Base-by-base conservation (phyloP, 768 basidiomycete genomes). In the Psilocybe subaeruginosa region DNA sequence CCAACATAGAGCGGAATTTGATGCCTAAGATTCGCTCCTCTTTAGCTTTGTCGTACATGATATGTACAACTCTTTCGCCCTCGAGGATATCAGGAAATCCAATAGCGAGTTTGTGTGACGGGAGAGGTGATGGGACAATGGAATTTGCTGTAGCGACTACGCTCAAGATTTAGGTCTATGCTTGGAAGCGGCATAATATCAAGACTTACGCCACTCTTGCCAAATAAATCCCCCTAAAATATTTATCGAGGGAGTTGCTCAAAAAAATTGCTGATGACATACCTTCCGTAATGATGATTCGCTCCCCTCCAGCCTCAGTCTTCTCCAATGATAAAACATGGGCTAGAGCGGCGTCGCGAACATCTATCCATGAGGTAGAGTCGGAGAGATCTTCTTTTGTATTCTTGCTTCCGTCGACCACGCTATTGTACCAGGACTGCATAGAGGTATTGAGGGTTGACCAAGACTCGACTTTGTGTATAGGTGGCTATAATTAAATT, bases 281-380 rank as follows among this genome's bases (percentile, higher is more conserved):
- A 70, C 79, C 76, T 3, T 69, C 73, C 19, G 70, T 72, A 45
- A 84, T 64, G 66, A 89, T 77, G 66, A 89, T 81, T 41, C 89
- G 76, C 56, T 89, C 77, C 1, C 84, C 83, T 3, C 33, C 81
- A 0, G 87, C 87, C 4, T 76, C 79, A 16, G 79, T 72, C 53
- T 77, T 80, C 48, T 78, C 77, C 23, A 91, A 71, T 3, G 85
- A 83, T 3, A 76, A 70, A 0, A 77, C 75, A 68, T 90, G 87
- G 1, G 80, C 87, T 27, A 79, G 75, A 0, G 85, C 87, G 29
- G 84, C 67, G 67, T 87, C 85, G 14, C 85, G 79, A 2, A 86
- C 84, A 56, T 86, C 82, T 33, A 81, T 65, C 78, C 79, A 84
- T 19, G 65, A 60, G 17, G 67, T 63, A 3, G 65, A 56, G 3